phyloP scores from a whole-genome alignment of 1,284 basidiomycete genomes.

The Fomitopsis palustris region DNA sequence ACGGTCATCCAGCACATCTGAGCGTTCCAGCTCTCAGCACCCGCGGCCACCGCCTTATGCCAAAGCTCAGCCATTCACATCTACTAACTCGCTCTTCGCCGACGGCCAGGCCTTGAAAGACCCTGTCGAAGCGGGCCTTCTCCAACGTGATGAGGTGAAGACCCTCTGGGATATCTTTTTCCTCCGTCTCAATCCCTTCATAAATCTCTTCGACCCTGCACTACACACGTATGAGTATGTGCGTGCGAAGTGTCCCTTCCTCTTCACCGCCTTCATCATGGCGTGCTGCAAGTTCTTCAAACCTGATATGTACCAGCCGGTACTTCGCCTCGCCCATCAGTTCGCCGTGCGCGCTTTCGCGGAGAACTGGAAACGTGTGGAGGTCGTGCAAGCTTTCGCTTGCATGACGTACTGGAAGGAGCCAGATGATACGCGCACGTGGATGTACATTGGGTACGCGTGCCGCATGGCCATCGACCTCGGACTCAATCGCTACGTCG shows the following conservation, averaged over 20 bases:
- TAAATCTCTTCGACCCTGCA: constrained; percentile 79
- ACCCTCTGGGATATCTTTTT: constrained; percentile 74
- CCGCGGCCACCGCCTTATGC: constrained; percentile 19
- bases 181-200: constrained; percentile 77
- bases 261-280: constrained; percentile 81
- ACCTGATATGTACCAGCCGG: constrained; percentile 61
- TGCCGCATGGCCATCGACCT: constrained; percentile 84
- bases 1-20: constrained; percentile 13
- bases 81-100: constrained; percentile 15
- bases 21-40: constrained; percentile 20
- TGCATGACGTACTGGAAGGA: constrained; percentile 87
- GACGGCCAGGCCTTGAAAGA: constrained; percentile 39
- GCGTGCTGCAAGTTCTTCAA: constrained; percentile 84
- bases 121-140: constrained; percentile 64
- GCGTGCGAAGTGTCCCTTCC: constrained; percentile 69
- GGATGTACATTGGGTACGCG: constrained; percentile 85
- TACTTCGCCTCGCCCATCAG: constrained; percentile 66
- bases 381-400: constrained; percentile 81
- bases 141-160: constrained; percentile 63
- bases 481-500: constrained; percentile 64
- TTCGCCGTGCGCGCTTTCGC: constrained; percentile 73
- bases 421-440: constrained; percentile 75
- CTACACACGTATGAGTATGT: constrained; percentile 74
- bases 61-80: constrained; percentile 10
- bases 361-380: constrained; percentile 73